Conservation (phyloP, 768 basidiomycete species). For the Hypsizygus marmoreus region DNA sequence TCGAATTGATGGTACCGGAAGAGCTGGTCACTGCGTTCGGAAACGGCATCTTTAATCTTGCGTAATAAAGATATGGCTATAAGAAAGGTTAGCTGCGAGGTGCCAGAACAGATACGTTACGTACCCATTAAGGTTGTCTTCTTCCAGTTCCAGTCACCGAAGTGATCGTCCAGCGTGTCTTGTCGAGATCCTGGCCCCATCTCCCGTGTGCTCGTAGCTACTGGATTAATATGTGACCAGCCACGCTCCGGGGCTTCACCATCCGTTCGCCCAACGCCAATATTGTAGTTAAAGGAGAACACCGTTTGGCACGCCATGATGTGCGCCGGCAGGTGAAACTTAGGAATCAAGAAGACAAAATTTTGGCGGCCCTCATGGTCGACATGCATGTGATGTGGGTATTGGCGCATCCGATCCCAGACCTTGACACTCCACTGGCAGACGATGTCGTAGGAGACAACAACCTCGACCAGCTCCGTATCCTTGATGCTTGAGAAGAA, state of each 20-base stretch:
- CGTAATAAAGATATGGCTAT: constrained; percentile 9
- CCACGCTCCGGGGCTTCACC: constrained; percentile 20
- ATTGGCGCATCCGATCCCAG: constrained; percentile 8
- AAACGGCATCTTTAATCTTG: constrained; percentile 14
- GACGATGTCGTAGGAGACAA: constrained; percentile 29
- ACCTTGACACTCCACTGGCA: constrained; percentile 31
- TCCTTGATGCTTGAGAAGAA: constrained; percentile 22
- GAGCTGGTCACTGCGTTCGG: constrained; percentile 4
- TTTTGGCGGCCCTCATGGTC: too few relatives aligned
- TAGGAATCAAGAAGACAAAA: constrained; percentile 26
- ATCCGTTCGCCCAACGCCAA: constrained; percentile 21
- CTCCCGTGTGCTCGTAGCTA: constrained; percentile 21
- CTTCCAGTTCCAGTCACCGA: constrained; percentile 26
- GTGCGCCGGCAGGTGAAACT: constrained; percentile 32
- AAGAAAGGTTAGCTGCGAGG: not conserved
- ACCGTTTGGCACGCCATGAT: constrained; percentile 18
- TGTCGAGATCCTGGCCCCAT: constrained; percentile 26
- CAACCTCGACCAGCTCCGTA: constrained; percentile 1
- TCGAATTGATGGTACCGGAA: constrained; percentile 14
- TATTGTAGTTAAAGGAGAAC: constrained; percentile 26
- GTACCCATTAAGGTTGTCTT: constrained; percentile 23
- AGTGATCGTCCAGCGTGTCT: constrained; percentile 27
- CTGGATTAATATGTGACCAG: constrained; percentile 25
- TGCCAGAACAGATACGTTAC: not conserved
- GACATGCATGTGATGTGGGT: not conserved